Percentiles rank a stretch among this genome's conserved stretches.
Conservation (phyloP, 176 grass and related monocot species). For the Alloteropsis semialata region DNA sequence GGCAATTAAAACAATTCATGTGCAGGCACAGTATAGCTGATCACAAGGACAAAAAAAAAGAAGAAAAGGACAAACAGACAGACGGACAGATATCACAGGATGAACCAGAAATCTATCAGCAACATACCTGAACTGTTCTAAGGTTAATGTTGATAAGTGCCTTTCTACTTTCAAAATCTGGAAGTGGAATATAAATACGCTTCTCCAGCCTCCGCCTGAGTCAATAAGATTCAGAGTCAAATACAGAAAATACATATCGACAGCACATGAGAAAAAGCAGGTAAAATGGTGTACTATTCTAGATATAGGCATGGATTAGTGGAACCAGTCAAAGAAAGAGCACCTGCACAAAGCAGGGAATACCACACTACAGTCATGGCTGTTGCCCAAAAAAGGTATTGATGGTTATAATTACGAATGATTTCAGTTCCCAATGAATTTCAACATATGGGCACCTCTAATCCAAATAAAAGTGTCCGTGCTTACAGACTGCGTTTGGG, state of each 20-base stretch:
- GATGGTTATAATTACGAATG: not conserved
- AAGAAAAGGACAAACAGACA: no score
- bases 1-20: not conserved
- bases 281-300: not conserved
- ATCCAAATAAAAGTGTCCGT: not conserved
- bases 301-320: not conserved
- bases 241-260: not conserved
- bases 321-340: slow-evolving; percentile 15
- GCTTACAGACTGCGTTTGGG: not conserved
- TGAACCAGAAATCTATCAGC: not conserved
- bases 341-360: not conserved
- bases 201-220: slow-evolving; percentile 95
- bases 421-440: not conserved
- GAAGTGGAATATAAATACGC: slow-evolving; percentile 97
- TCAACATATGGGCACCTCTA: not conserved
- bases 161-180: slow-evolving; percentile 95
- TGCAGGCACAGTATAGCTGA: not conserved
- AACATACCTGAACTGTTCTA: slow-evolving; percentile 86
- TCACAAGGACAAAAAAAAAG: not conserved
- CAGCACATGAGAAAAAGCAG: not conserved
- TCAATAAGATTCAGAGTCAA: slow-evolving; percentile 19
- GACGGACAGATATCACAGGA: not conserved
- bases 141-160: slow-evolving; percentile 97
- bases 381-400: not conserved
- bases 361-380: not conserved